These are phyloP conservation scores for Entonaema liquescens DNA, from an alignment of 495 filamentous ascomycete genomes.

Conservation along the genomic window DNA sequence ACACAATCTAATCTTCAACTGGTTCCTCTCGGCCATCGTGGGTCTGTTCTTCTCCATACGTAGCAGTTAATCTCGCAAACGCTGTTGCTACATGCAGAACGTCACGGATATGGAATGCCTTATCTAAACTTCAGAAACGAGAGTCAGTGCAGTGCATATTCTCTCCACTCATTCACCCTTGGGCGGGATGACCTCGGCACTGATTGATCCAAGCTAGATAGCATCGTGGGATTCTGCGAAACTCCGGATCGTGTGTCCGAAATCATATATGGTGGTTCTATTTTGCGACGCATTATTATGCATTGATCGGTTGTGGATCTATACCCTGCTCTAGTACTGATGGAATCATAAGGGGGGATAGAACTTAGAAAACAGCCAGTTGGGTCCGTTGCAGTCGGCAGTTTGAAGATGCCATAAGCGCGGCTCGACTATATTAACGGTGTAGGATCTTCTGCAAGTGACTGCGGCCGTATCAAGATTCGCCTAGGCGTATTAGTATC, in stretches of 20 bases:
- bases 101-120: constrained; percentile 18
- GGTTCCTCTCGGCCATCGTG: constrained; percentile 17
- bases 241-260: background rate
- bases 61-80: constrained; percentile 15
- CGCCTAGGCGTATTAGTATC: background rate
- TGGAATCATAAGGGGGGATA: background rate
- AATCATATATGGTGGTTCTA: constrained; percentile 1
- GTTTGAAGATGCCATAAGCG: background rate
- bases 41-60: constrained; percentile 14
- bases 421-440: too few species aligned
- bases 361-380: background rate
- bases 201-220: constrained; percentile 14
- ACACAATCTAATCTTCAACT: constrained; percentile 17
- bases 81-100: constrained; percentile 17
- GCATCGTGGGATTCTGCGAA: constrained; percentile 20
- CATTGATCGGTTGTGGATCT: background rate
- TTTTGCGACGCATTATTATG: constrained; percentile 20
- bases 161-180: constrained; percentile 24
- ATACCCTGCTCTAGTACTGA: background rate
- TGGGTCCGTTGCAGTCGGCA: background rate
- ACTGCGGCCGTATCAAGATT: background rate
- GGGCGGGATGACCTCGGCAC: constrained; percentile 33
- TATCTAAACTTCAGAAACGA: constrained; percentile 11
- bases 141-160: constrained; percentile 35
- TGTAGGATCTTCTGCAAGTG: background rate